Percentiles rank a stretch among this genome's conserved stretches.
Evolutionary conservation across 2,329 filamentous ascomycete genomes (phyloP).

Genomic region (Fusarium sp.): DNA sequence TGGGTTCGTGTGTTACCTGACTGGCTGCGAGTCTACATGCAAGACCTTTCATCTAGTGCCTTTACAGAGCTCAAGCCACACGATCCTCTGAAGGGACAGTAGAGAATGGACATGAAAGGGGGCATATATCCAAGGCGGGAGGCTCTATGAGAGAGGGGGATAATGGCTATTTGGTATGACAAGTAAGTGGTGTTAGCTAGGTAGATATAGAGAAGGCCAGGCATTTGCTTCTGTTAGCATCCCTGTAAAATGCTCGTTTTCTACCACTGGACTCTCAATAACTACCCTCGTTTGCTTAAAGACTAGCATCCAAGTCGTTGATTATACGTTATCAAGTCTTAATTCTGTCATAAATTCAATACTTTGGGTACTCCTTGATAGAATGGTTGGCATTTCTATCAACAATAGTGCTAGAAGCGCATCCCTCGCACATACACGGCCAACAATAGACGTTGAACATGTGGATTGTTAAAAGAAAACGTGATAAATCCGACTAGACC

Average conservation of each 20-base stretch:
- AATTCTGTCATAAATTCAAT: background rate
- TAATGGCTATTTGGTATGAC: background rate
- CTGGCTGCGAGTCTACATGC: background rate
- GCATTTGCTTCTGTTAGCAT: background rate
- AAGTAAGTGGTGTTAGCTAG: background rate
- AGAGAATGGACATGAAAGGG: rapidly evolving
- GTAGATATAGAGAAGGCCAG: background rate
- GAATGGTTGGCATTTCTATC: background rate
- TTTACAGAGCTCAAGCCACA: background rate
- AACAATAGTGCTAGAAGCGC: background rate
- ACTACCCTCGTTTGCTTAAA: background rate
- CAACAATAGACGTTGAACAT: background rate
- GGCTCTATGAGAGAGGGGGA: background rate
- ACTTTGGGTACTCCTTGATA: background rate
- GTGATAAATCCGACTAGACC: background rate
- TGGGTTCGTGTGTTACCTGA: background rate
- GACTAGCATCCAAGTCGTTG: background rate
- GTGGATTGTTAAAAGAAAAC: background rate
- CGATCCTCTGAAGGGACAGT: background rate
- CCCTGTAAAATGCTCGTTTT: background rate
- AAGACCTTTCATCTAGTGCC: background rate
- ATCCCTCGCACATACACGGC: background rate
- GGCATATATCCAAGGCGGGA: background rate
- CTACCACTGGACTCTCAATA: background rate
- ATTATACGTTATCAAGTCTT: background rate